Evolutionary conservation across 2,329 filamentous ascomycete species (phyloP).

Genomic region (Aspergillus sp.): DNA sequence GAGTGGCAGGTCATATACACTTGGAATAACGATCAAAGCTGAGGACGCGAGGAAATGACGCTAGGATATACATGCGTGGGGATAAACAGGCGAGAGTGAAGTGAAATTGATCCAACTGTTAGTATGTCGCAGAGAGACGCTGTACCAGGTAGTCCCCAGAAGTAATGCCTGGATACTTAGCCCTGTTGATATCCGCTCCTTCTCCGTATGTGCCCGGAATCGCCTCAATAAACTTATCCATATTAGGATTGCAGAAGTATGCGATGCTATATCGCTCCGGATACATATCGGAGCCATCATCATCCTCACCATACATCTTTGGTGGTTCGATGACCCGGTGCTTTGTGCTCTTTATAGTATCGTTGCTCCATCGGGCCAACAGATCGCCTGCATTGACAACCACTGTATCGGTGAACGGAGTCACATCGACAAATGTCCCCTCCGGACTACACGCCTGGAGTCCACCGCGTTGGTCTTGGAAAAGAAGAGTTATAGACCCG

Average conservation of each 20-base stretch:
- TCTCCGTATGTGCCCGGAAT: constrained; percentile 72
- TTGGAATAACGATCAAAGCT: not conserved
- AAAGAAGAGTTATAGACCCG: constrained; percentile 52
- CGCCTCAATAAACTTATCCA: constrained; percentile 71
- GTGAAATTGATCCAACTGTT: not conserved
- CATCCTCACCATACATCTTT: constrained; percentile 43
- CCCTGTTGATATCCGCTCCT: constrained; percentile 51
- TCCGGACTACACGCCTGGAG: constrained; percentile 67
- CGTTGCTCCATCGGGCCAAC: constrained; percentile 84
- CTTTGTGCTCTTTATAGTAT: constrained; percentile 84
- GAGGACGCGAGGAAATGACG: constrained; percentile 1
- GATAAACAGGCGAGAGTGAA: not conserved
- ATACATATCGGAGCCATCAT: constrained; percentile 51
- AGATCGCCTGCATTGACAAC: constrained; percentile 90
- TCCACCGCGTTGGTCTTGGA: constrained; percentile 58
- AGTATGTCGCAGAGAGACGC: constrained; percentile 72
- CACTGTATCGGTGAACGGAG: constrained; percentile 75
- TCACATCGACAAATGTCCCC: constrained; percentile 78
- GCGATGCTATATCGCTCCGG: constrained; percentile 84
- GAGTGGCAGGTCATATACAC: not conserved
- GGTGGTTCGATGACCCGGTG: constrained; percentile 89
- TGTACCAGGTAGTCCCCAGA: constrained; percentile 79
- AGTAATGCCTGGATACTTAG: constrained; percentile 75
- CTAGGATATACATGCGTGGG: not conserved
- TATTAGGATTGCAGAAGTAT: constrained; percentile 90